Conservation (phyloP, 345 rosid genomes). For the Lepidium aucheri region DNA sequence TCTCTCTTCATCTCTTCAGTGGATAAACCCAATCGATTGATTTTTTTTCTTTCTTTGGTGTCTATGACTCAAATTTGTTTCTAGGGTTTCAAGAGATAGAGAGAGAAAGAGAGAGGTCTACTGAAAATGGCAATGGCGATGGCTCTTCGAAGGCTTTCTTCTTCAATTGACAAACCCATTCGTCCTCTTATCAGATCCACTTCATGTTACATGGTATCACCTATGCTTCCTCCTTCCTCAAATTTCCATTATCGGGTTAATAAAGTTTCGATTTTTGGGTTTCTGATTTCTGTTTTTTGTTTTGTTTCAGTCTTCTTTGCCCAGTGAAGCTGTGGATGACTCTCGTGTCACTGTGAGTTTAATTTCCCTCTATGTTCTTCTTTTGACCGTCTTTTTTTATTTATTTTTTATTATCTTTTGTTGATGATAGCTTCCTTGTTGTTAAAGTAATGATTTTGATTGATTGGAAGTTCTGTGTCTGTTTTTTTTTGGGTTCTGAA, state of each 20-base stretch:
- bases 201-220: constrained; percentile 52
- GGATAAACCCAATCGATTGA: constrained; percentile 5
- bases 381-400: neutral
- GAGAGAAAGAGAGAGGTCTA: constrained; percentile 10
- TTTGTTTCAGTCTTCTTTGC: constrained; percentile 70
- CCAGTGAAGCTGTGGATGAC: constrained; percentile 85
- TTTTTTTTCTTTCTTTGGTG: neutral
- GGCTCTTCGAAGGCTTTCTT: constrained; percentile 94
- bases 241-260: neutral
- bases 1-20: constrained; percentile 7
- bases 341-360: constrained; percentile 58
- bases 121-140: constrained; percentile 74
- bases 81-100: constrained; percentile 11
- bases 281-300: constrained; percentile 3
- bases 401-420: neutral
- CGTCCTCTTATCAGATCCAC: constrained; percentile 73
- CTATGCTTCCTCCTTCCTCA: neutral
- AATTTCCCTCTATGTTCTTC: neutral
- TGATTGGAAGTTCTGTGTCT: neutral
- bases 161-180: constrained; percentile 66
- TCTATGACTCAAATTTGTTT: constrained; percentile 2
- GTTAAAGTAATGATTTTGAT: constrained; percentile 9
- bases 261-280: neutral
- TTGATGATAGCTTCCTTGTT: constrained; percentile 1
- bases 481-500: neutral